Conservation (phyloP, 2,329 filamentous ascomycete genomes). For the Myotisia sp. region DNA sequence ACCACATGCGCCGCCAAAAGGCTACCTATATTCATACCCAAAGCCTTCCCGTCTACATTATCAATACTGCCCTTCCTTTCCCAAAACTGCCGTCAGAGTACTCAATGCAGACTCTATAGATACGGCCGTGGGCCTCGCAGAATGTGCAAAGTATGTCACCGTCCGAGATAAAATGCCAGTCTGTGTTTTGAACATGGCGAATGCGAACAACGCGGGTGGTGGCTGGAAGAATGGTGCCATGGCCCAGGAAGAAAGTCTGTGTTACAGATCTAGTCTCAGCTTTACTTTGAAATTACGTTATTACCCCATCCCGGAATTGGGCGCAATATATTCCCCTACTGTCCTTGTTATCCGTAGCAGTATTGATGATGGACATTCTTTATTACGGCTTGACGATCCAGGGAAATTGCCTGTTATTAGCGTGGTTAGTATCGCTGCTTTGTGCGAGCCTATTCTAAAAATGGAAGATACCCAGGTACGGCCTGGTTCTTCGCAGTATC, state of each 20-base stretch:
- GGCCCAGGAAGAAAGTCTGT: constrained; percentile 57
- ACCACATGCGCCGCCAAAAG: constrained; percentile 29
- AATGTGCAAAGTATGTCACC: constrained; percentile 13
- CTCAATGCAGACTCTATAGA: constrained; percentile 46
- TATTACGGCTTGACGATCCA: constrained; percentile 29
- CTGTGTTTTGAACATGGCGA: constrained; percentile 55
- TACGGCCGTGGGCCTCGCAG: constrained; percentile 34
- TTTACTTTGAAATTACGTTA: constrained; percentile 28
- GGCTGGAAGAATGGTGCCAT: constrained; percentile 48
- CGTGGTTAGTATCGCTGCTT: constrained; percentile 47
- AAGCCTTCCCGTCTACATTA: constrained; percentile 28
- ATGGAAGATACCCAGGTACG: constrained; percentile 9
- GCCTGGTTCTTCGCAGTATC: not conserved
- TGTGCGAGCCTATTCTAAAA: constrained; percentile 29
- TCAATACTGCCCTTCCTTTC: constrained; percentile 30
- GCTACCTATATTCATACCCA: constrained; percentile 25
- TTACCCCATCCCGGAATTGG: constrained; percentile 40
- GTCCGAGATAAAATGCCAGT: constrained; percentile 28
- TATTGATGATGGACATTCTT: constrained; percentile 32
- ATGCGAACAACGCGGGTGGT: constrained; percentile 43
- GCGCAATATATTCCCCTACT: constrained; percentile 45
- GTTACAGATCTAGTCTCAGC: constrained; percentile 42
- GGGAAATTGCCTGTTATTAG: constrained; percentile 39
- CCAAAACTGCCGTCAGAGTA: constrained; percentile 32
- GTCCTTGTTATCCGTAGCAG: constrained; percentile 45